A percentile compares a stretch with the other conserved stretches of the same genome.
Conservation (phyloP, 208 protist genomes). For the Naegleria lovaniensis region DNA sequence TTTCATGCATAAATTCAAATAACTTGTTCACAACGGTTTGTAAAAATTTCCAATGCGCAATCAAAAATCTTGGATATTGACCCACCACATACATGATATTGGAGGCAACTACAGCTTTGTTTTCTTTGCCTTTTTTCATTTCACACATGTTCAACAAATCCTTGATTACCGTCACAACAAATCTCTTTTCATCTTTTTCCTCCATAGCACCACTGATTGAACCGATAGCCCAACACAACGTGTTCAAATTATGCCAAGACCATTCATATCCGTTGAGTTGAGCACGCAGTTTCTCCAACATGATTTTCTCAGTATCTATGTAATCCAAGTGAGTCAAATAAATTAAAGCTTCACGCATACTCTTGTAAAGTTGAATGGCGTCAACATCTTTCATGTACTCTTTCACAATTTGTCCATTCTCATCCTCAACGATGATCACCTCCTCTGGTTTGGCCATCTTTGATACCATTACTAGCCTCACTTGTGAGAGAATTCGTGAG, state of each 20-base stretch:
- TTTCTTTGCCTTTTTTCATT: conserved; percentile 84
- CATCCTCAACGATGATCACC: conserved; percentile 95
- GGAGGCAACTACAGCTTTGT: conserved; percentile 96
- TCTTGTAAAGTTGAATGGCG: conserved; percentile 91
- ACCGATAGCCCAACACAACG: conserved; percentile 98
- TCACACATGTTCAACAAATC: conserved; percentile 95
- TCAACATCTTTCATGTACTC: conserved; percentile 94
- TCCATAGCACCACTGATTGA: conserved; percentile 89
- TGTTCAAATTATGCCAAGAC: conserved; percentile 92
- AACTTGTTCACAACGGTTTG: conserved; percentile 97
- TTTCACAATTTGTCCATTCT: conserved; percentile 92
- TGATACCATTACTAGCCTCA: conserved; percentile 87
- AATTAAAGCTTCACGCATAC: conserved; percentile 91
- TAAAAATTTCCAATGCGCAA: conserved; percentile 92
- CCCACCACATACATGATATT: conserved; percentile 99
- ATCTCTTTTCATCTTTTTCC: conserved; percentile 90
- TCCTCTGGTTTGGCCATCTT: conserved; percentile 98
- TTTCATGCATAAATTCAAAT: conserved; percentile 99
- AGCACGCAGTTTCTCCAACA: conserved; percentile 68
- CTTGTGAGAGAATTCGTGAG: conserved; percentile 64
- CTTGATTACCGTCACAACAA: conserved; percentile 94
- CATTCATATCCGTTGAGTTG: conserved; percentile 78
- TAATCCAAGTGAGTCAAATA: conserved; percentile 93
- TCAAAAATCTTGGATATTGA: conserved; percentile 97
- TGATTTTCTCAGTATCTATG: conserved; percentile 89